Base-by-base conservation (phyloP, 768 basidiomycete genomes). In the Panus rudis region DNA sequence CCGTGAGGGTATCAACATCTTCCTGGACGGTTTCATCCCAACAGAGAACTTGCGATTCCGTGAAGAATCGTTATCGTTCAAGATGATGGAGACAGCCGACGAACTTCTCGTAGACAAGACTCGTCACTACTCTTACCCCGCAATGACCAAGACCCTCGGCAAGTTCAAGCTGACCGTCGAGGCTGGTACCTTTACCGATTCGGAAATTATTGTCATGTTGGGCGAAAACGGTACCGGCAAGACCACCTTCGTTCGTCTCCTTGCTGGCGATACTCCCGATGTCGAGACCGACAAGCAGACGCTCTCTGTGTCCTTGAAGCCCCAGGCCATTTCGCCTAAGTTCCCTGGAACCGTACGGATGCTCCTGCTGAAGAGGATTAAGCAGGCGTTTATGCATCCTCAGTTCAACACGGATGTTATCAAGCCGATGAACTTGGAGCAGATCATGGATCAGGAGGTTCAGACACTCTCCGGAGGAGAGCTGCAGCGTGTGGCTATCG, bases 1-100 rank as follows among this genome's bases (percentile, higher is more conserved):
- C 46, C 81, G 96, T 47, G 96, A 99, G 85, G 92, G 91, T 89
- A 98, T 99, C 71, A 99, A 99, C 66, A 98, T 98, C 59, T 99
- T 99, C 79, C 73, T 99, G 46, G 96, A 99, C 57, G 96, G 96
- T 31, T 92, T 92, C 70, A 92, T 99, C 52, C 96, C 96, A 4
- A 97, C 94, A 14, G 96, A 98, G 64, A 99, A 99, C 66, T 65
- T 99, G 55, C 90, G 96, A 41, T 98, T 98, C 81, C 81, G 96
- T 23, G 85, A 97, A 51, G 96, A 97, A 55, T 88, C 89, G 0
- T 72, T 98, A 12, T 81, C 89, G 6, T 99, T 99, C 75, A 97
- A 94, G 70, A 97, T 98, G 81, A 79, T 87, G 45, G 96, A 98
- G 63, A 94, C 81, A 13, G 92, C 88, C 13, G 96, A 99, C 52